Base-by-base conservation (phyloP, 2,329 filamentous ascomycete species). In the Pseudopyrenochaeta lycopersici region DNA sequence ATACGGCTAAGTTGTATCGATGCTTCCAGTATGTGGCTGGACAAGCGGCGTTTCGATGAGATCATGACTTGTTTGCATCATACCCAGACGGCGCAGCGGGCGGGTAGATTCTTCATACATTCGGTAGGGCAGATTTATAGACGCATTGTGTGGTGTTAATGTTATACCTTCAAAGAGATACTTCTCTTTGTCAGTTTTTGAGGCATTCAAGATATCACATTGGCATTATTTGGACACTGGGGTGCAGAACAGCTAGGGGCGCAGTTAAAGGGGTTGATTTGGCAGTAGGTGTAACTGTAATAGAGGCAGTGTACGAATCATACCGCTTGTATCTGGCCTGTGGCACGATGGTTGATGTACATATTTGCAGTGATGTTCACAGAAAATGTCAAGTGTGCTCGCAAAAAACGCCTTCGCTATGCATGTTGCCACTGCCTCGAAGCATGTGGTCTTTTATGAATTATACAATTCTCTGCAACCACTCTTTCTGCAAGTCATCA, bases 71-170 rank as follows among this genome's bases (percentile, higher is more conserved):
- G 46, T 49, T 58, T 59, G 62, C 60, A 59, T 63, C 57, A 59
- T 57, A 62, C 54, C 58, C 40, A 47, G 49, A 44, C 31, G 61
- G 62, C 62, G 62, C 56, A 63, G 52, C 49, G 55, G 62, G 46
- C 53, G 56, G 50, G 56, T 41, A 51, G 33, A 46, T 53, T 52
- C 44, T 54, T 55, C 20, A 61, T 53, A 61, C 66, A 68, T 66
- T 41, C 61, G 62, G 60, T 49, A 62, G 61, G 60, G 61, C 57
- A 62, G 56, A 44, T 54, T 46, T 54, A 52, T 60, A 66, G 63
- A 63, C 51, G 63, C 63, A 67, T 68, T 56, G 49, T 58, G 58
- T 51, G 64, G 66, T 58, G 63, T 67, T 61, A 40, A 58, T 44
- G 50, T 61, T 54, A 58, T 57, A 5, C 53, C 58, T 55, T 46